Evolutionary conservation across 1,284 basidiomycete genomes (phyloP), one percentile per base, ranked within the genome.

Genomic region (Phellinidium pouzarii): DNA sequence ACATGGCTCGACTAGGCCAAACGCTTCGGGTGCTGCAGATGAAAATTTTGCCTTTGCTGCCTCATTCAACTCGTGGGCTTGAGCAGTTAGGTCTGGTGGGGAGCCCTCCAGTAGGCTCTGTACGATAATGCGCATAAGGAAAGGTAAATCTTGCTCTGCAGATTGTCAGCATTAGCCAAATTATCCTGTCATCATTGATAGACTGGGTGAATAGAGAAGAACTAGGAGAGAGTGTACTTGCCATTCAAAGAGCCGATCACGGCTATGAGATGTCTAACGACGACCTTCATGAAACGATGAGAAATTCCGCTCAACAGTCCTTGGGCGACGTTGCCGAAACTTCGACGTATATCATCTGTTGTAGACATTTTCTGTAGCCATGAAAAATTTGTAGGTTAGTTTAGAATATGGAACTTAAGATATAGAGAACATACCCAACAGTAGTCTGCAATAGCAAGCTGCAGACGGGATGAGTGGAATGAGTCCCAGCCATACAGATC

Each of bases 401-500:
- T 17, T 20, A 40, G 19, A 7, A 3, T 12, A 42, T 41, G 20
- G 19, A 8, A 4, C 23, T 38, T 4, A 3, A 14, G 25, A 3
- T 17, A 25, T 41, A 9, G 17, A 41, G 36, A 8, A 66, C 78
- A 42, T 53, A 87, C 85, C 79, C 83, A 81, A 57, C 78, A 77
- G 59, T 78, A 80, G 64, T 80, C 78, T 1, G 82, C 76, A 23
- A 86, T 60, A 7, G 74, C 71, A 50, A 86, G 69, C 44, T 74
- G 71, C 66, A 85, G 70, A 41, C 83, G 74, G 43, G 80, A 65
- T 0, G 71, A 72, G 40, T 77, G 64, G 20, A 84, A 61, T 43
- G 63, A 62, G 53, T 78, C 72, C 70, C 75, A 80, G 2, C 84
- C 83, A 62, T 80, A 86, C 23, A 88, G 65, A 62, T 83, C 76